Evolutionary conservation across 108 stramenopile species (phyloP).

Genomic region (Skeletonema costatum): DNA sequence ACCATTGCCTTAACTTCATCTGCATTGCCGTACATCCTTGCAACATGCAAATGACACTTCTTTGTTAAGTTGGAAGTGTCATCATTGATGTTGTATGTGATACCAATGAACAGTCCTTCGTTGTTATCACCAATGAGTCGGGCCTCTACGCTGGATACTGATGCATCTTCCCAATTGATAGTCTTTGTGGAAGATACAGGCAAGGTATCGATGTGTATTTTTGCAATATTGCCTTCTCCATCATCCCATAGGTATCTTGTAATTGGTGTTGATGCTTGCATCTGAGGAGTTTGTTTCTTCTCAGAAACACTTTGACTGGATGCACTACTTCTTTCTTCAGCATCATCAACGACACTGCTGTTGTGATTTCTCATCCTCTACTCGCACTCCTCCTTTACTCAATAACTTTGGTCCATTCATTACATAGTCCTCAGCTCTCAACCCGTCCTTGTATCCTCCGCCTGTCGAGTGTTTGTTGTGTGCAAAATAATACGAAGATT

Average conservation of each 20-base stretch:
- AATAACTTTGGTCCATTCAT: conserved; percentile 85
- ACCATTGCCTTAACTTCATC: conserved; percentile 53
- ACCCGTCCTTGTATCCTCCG: conserved; percentile 85
- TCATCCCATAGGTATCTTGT: conserved; percentile 85
- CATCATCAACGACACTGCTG: neutral
- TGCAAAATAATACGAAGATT: conserved; percentile 83
- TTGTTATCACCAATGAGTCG: conserved; percentile 45
- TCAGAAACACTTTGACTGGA: neutral
- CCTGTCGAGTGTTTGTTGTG: conserved; percentile 45
- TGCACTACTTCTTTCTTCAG: neutral
- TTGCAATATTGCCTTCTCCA: conserved; percentile 61
- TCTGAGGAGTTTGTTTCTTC: conserved; percentile 3
- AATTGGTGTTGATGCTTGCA: conserved; percentile 42
- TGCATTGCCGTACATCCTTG: conserved; percentile 62
- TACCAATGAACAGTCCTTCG: conserved; percentile 44
- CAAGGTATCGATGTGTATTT: conserved; percentile 75
- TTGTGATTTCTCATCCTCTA: conserved; percentile 10
- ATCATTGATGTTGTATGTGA: conserved; percentile 4
- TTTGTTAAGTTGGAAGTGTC: conserved; percentile 4
- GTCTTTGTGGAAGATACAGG: conserved; percentile 42
- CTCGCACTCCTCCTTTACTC: conserved; percentile 51
- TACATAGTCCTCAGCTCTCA: conserved; percentile 76
- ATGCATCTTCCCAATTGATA: conserved; percentile 51
- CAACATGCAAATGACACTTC: conserved; percentile 62
- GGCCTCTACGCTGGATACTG: conserved; percentile 43